Percentiles rank a stretch among this genome's conserved stretches.
These are phyloP conservation scores for Striga asiatica DNA, from an alignment of 257 asterid genomes.

Conservation along the genomic window DNA sequence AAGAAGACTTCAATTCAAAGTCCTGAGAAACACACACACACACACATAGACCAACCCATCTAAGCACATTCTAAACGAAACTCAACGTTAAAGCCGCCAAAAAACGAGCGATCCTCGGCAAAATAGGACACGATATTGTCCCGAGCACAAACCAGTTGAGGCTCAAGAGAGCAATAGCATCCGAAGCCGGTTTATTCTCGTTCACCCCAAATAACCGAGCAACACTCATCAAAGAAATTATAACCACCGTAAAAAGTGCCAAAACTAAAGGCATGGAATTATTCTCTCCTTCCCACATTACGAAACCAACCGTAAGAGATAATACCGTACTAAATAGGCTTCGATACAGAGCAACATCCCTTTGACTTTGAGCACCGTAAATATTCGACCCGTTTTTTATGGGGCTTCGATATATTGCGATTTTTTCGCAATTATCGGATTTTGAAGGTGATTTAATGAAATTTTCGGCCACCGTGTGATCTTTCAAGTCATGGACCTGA, in stretches of 20 bases:
- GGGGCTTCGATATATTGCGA: neutral
- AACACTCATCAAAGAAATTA: conserved; percentile 43
- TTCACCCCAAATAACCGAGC: conserved; percentile 26
- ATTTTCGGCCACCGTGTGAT: conserved; percentile 32
- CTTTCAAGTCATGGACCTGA: conserved; percentile 43
- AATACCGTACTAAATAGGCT: conserved; percentile 44
- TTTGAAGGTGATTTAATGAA: conserved; percentile 23
- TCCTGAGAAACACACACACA: no score
- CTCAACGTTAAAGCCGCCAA: neutral
- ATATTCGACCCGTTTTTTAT: neutral
- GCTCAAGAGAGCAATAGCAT: conserved; percentile 57
- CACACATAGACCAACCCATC: no score
- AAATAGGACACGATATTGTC: conserved; percentile 26
- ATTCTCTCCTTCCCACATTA: conserved; percentile 47
- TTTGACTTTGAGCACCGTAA: neutral
- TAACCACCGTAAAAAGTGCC: conserved; percentile 44
- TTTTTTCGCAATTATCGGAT: neutral
- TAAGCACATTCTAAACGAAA: no score
- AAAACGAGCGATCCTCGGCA: conserved; percentile 31
- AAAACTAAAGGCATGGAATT: conserved; percentile 58
- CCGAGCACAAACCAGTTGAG: conserved; percentile 73
- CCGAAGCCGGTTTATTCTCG: conserved; percentile 35
- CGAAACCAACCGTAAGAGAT: conserved; percentile 48
- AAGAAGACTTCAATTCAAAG: no score
- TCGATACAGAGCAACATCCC: conserved; percentile 36